Evolutionary conservation across 2,329 filamentous ascomycete species (phyloP).

Genomic region (Fusarium brachygibbosum): DNA sequence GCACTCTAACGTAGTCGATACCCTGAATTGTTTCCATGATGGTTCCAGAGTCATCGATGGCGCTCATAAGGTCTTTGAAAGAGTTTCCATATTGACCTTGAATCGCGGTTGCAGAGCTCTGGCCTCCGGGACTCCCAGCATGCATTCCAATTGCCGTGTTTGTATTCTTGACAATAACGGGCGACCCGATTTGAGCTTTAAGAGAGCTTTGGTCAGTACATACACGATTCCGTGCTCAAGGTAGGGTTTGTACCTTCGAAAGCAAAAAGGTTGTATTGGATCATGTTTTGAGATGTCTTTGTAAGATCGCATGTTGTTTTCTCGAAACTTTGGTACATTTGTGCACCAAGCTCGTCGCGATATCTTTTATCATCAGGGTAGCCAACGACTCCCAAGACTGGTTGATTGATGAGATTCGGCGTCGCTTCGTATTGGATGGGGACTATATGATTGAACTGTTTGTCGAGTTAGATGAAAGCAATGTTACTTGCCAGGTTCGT

Average conservation of each 20-base stretch:
- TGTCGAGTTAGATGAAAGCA: not conserved
- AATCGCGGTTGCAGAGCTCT: not conserved
- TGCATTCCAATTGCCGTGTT: too few species aligned
- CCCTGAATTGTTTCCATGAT: not conserved
- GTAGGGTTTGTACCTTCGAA: too few species aligned
- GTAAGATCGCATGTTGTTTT: not conserved
- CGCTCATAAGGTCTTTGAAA: not conserved
- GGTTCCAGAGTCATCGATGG: not conserved
- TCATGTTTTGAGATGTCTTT: not conserved
- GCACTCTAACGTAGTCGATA: not conserved
- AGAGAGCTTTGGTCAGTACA: too few species aligned
- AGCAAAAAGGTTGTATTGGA: not conserved
- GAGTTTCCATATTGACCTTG: not conserved
- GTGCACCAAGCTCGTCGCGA: not conserved
- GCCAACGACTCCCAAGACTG: not conserved
- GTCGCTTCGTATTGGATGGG: not conserved
- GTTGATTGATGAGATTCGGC: not conserved
- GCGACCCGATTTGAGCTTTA: too few species aligned
- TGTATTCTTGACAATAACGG: too few species aligned
- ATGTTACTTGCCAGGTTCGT: not conserved
- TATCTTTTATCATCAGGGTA: not conserved
- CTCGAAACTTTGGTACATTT: not conserved
- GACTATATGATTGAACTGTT: not conserved
- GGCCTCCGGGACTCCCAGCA: not conserved
- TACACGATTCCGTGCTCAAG: too few species aligned